Evolutionary conservation across 257 asterid species (phyloP).

Genomic region (Pogostemon cablin): DNA sequence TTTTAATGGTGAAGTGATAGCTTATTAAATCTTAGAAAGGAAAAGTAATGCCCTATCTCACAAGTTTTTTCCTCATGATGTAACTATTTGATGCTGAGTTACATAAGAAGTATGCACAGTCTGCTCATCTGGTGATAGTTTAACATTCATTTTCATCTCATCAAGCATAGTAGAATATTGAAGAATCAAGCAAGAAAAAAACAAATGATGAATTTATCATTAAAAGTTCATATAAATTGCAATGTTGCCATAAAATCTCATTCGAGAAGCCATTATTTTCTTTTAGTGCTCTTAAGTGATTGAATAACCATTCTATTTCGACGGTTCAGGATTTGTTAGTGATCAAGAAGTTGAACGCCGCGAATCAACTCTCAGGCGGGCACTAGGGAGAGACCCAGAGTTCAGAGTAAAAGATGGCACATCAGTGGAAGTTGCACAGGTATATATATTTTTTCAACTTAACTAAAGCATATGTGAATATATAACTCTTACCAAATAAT

Average conservation of each 20-base stretch:
- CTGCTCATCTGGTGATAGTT: no score
- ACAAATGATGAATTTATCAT: neutral
- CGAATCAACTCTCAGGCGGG: slow-evolving; percentile 60
- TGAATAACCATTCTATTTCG: neutral
- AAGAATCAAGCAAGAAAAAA: neutral
- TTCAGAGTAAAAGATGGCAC: slow-evolving; percentile 59
- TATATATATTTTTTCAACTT: slow-evolving; percentile 34
- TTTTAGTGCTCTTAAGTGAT: neutral
- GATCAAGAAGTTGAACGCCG: slow-evolving; percentile 74
- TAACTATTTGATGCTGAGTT: neutral
- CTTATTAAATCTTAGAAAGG: no score
- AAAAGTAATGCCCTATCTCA: neutral
- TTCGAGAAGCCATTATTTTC: neutral
- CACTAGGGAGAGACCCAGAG: slow-evolving; percentile 50
- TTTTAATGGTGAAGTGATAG: no score
- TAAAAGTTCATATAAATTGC: no score
- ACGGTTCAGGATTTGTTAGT: slow-evolving; percentile 64
- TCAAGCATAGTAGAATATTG: no score
- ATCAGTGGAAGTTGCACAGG: slow-evolving; percentile 84
- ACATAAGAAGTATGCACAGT: neutral
- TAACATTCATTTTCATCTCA: no score
- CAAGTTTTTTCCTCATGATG: neutral
- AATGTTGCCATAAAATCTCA: neutral
- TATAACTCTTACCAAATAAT: no score
- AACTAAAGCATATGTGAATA: no score